Percentiles rank a stretch among this genome's conserved stretches.
phyloP scores from a whole-genome alignment of 164 flowering plant genomes.

The Brasenia schreberi region DNA sequence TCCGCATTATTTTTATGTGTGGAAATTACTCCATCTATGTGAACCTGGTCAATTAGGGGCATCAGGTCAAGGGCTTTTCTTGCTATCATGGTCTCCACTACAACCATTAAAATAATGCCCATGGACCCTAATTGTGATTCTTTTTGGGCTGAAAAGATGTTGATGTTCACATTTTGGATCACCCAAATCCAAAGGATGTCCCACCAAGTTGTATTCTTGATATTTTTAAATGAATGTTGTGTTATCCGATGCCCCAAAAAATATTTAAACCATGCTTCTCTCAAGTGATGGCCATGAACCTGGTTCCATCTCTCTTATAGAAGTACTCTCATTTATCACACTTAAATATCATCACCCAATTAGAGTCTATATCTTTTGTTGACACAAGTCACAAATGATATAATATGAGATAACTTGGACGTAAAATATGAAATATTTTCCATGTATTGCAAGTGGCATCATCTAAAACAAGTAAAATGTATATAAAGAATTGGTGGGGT shows the following conservation, averaged over 20 bases:
- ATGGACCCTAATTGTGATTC: not conserved
- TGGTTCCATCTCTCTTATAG: not conserved
- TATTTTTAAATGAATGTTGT: not conserved
- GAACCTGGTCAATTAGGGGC: no score
- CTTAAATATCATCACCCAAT: not conserved
- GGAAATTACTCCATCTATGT: no score
- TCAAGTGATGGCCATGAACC: not conserved
- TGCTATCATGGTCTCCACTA: constrained; percentile 1
- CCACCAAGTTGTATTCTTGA: constrained; percentile 1
- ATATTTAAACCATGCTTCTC: not conserved
- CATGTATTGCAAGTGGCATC: not conserved
- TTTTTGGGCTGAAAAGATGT: not conserved
- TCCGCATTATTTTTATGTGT: no score
- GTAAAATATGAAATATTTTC: not conserved
- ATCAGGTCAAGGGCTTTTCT: not conserved
- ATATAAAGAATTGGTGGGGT: not conserved
- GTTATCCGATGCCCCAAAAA: not conserved
- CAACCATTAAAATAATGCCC: not conserved
- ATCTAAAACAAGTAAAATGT: not conserved
- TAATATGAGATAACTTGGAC: not conserved
- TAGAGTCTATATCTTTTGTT: not conserved
- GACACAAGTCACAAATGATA: not conserved
- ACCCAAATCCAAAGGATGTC: constrained; percentile 1
- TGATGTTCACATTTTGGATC: not conserved
- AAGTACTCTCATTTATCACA: not conserved